A percentile compares a stretch with the other conserved stretches of the same genome.
Conservation (phyloP, 345 rosid species). For the Dipteronia dyeriana region DNA sequence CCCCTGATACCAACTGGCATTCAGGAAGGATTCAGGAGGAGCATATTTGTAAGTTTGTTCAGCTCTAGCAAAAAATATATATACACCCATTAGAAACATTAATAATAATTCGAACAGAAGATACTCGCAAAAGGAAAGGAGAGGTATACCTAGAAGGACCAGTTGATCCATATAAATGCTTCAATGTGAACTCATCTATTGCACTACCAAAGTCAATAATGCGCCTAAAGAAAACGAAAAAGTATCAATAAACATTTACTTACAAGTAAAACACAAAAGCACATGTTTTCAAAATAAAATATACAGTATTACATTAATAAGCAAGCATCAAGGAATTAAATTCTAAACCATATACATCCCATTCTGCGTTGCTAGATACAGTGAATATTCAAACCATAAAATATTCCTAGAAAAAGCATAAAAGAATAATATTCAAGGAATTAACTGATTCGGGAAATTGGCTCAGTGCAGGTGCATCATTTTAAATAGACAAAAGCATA, state of each 20-base stretch:
- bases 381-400: neutral
- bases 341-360: neutral
- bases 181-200: slow-evolving; percentile 77
- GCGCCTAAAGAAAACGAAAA: slow-evolving; percentile 55
- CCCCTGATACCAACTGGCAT: slow-evolving; percentile 80
- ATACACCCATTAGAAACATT: neutral
- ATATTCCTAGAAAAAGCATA: neutral
- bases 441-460: neutral
- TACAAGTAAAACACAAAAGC: neutral
- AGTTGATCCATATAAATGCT: slow-evolving; percentile 70
- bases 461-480: neutral
- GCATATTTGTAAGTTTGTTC: slow-evolving; percentile 86
- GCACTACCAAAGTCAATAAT: slow-evolving; percentile 97
- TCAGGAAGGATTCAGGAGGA: slow-evolving; percentile 87
- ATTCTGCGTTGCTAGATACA: neutral
- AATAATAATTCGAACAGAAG: neutral
- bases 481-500: neutral
- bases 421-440: neutral
- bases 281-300: neutral
- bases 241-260: slow-evolving; percentile 15
- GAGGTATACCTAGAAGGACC: slow-evolving; percentile 86
- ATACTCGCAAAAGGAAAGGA: slow-evolving; percentile 18
- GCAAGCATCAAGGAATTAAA: neutral
- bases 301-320: neutral
- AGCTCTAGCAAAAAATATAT: slow-evolving; percentile 47